Conservation (phyloP, 1,284 basidiomycete genomes). For the Malassezia pachydermatis region DNA sequence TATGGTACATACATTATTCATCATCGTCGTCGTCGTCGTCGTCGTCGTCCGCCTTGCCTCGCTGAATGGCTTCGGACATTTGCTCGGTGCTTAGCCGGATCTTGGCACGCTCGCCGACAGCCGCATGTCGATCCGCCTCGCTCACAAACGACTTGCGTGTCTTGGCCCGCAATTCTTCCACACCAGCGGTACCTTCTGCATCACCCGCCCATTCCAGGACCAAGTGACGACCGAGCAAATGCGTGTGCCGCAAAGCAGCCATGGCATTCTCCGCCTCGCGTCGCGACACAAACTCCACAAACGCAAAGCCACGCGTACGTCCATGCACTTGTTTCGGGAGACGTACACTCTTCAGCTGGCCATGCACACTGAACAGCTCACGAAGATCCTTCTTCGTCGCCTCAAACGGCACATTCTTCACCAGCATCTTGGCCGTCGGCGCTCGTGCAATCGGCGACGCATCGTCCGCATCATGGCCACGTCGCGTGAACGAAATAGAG, state of each 20-base stretch:
- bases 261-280: constrained; percentile 38
- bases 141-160: constrained; percentile 18
- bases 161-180: constrained; percentile 29
- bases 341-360: constrained; percentile 56
- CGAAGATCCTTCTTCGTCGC: constrained; percentile 83
- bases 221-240: constrained; percentile 86
- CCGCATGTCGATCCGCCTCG: constrained; percentile 6
- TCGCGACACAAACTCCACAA: constrained; percentile 59
- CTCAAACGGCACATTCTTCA: constrained; percentile 97
- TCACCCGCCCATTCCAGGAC: constrained; percentile 89
- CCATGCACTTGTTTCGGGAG: constrained; percentile 62
- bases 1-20: constrained; percentile 9
- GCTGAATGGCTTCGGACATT: constrained; percentile 8
- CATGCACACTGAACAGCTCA: constrained; percentile 65
- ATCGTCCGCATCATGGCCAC: constrained; percentile 59
- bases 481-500: constrained; percentile 73
- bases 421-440: constrained; percentile 56
- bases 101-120: constrained; percentile 14
- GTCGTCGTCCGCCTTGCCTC: neutral
- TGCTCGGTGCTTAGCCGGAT: constrained; percentile 15
- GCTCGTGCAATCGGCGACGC: constrained; percentile 35
- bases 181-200: constrained; percentile 47
- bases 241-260: constrained; percentile 66
- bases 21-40: constrained; percentile 10
- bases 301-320: constrained; percentile 71